phyloP scores from a whole-genome alignment of 495 filamentous ascomycete species.

The Aspergillus kassunensis region DNA sequence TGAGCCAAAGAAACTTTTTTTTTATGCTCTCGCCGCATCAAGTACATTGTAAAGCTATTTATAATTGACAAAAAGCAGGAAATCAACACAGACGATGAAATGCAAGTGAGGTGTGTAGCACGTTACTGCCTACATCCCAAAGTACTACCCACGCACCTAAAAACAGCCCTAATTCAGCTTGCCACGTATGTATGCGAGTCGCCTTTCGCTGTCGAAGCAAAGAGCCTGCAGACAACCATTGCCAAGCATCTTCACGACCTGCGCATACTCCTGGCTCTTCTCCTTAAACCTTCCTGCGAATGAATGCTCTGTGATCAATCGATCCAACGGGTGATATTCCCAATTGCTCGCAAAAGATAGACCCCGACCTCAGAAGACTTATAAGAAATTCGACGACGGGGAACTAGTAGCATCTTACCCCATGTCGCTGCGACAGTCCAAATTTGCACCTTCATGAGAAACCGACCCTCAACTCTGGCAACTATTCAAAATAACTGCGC shows the following conservation, averaged over 20 bases:
- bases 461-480: background rate
- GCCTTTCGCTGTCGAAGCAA: slow-evolving; percentile 88
- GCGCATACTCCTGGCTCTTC: slow-evolving; percentile 98
- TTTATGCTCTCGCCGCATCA: too few relatives aligned
- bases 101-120: background rate
- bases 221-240: slow-evolving; percentile 95
- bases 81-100: too few relatives aligned
- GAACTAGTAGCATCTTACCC: background rate
- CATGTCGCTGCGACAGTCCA: background rate
- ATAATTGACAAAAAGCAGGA: too few relatives aligned
- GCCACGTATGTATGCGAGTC: slow-evolving; percentile 57
- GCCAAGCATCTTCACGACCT: slow-evolving; percentile 97
- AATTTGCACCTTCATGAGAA: background rate
- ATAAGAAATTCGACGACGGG: too few relatives aligned
- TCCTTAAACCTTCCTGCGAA: slow-evolving; percentile 49
- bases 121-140: background rate
- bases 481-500: slow-evolving; percentile 25
- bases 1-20: too few relatives aligned
- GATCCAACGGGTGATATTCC: background rate
- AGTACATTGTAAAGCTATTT: too few relatives aligned
- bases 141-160: background rate
- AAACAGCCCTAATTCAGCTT: slow-evolving; percentile 64
- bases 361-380: background rate
- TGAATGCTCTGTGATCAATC: background rate
- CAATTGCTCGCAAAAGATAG: background rate